Conservation (phyloP, 2,329 filamentous ascomycete species). For the Claviceps pazoutovae region DNA sequence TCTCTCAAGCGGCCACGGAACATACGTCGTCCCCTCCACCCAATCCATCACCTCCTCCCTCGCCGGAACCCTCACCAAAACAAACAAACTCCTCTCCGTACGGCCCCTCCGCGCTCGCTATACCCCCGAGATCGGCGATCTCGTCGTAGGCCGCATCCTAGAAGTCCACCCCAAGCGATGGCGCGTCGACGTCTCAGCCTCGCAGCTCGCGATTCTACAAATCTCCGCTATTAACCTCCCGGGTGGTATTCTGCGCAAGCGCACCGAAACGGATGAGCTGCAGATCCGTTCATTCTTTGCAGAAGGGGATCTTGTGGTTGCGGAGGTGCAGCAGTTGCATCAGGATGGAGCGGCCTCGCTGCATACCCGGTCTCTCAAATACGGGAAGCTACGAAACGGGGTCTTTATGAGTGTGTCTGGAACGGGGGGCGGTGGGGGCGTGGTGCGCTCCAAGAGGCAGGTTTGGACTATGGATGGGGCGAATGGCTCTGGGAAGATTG, state of each 20-base stretch:
- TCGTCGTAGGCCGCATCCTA: conserved; percentile 85
- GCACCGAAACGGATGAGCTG: conserved; percentile 90
- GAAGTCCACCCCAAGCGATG: conserved; percentile 89
- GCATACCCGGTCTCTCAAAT: conserved; percentile 82
- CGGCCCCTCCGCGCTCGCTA: conserved; percentile 84
- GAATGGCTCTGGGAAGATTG: conserved; percentile 50
- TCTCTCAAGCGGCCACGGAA: conserved; percentile 70
- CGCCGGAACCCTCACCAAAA: conserved; percentile 78
- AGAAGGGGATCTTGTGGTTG: conserved; percentile 85
- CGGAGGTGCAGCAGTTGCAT: conserved; percentile 84
- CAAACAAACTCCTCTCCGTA: conserved; percentile 92
- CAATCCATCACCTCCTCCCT: conserved; percentile 76
- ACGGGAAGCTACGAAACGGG: conserved; percentile 90
- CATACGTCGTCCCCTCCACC: conserved; percentile 51
- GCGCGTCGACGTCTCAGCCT: conserved; percentile 87
- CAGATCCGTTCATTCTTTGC: conserved; percentile 96
- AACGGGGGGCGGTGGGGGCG: conserved; percentile 72
- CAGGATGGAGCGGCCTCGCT: conserved; percentile 74
- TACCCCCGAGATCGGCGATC: conserved; percentile 87
- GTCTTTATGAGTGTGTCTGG: conserved; percentile 74
- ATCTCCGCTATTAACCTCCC: conserved; percentile 88
- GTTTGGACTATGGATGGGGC: conserved; percentile 63
- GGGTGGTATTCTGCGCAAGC: conserved; percentile 77
- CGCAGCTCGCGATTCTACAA: conserved; percentile 71
- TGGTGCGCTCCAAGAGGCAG: conserved; percentile 72